phyloP scores from a whole-genome alignment of 2,329 filamentous ascomycete genomes.

The Periconia sp. region DNA sequence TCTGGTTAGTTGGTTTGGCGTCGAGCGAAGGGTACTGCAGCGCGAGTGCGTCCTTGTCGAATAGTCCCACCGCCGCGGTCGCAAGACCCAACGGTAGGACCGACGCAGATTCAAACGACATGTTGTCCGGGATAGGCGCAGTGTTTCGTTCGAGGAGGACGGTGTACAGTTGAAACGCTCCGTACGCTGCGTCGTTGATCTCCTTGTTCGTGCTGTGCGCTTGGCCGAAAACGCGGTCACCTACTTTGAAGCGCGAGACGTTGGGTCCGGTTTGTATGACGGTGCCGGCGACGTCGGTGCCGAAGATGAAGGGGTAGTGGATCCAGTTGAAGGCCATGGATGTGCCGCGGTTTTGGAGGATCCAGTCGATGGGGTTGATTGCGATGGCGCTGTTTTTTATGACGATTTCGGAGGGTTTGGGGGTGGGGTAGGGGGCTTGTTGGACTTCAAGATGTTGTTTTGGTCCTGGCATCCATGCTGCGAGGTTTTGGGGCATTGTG shows the following conservation, averaged over 20 bases:
- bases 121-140: conserved; percentile 33
- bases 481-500: too few species aligned
- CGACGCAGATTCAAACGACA: conserved; percentile 36
- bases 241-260: conserved; percentile 43
- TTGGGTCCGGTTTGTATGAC: conserved; percentile 44
- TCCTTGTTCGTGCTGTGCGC: conserved; percentile 1
- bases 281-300: conserved; percentile 45
- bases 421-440: conserved; percentile 15
- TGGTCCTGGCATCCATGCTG: too few species aligned
- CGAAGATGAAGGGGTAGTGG: too few species aligned
- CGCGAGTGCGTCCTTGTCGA: conserved; percentile 32
- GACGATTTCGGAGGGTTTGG: conserved; percentile 22
- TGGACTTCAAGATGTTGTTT: too few species aligned
- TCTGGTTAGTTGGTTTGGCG: background rate
- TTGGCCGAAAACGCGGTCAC: conserved; percentile 43
- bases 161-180: conserved; percentile 29
- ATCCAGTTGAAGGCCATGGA: too few species aligned
- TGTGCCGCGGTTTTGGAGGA: conserved; percentile 10
- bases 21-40: conserved; percentile 32
- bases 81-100: conserved; percentile 44
- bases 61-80: conserved; percentile 43
- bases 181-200: conserved; percentile 3
- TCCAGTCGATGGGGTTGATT: conserved; percentile 48
- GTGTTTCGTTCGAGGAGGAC: conserved; percentile 16
- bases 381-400: conserved; percentile 34